Percentiles rank a stretch among this genome's conserved stretches.
Conservation (phyloP, 176 grass and related monocot genomes). For the Olyra latifolia region DNA sequence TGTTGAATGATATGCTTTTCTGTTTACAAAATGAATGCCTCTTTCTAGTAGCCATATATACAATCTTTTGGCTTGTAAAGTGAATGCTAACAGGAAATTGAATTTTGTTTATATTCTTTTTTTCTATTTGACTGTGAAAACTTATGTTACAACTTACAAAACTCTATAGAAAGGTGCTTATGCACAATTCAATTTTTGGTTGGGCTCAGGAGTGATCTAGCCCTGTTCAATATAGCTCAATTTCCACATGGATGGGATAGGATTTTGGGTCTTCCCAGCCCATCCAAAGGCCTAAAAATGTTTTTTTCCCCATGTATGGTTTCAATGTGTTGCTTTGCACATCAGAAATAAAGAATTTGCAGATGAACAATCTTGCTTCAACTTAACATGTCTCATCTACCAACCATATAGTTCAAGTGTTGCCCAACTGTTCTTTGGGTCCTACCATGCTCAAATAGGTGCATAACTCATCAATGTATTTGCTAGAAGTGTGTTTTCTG, state of each 20-base stretch:
- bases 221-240: no score
- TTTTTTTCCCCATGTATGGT: no score
- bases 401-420: neutral
- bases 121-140: slow-evolving; percentile 10
- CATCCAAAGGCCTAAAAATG: no score
- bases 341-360: no score
- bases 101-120: neutral
- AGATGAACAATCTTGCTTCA: no score
- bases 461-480: neutral
- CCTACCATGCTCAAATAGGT: neutral
- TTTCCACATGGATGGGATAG: no score
- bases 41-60: neutral
- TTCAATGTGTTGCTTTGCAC: no score
- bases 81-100: slow-evolving; percentile 8
- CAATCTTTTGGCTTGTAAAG: neutral
- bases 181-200: no score
- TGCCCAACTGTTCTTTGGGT: neutral
- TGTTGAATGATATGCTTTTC: neutral
- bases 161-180: no score
- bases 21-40: neutral
- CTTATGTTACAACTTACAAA: neutral
- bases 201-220: no score
- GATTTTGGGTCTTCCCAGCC: no score
- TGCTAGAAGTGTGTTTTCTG: neutral
- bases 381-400: neutral